A percentile compares a stretch with the other conserved stretches of the same genome.
phyloP scores from a whole-genome alignment of 371 early-diverging fungal species.

The Batrachochytrium dendrobatidis region DNA sequence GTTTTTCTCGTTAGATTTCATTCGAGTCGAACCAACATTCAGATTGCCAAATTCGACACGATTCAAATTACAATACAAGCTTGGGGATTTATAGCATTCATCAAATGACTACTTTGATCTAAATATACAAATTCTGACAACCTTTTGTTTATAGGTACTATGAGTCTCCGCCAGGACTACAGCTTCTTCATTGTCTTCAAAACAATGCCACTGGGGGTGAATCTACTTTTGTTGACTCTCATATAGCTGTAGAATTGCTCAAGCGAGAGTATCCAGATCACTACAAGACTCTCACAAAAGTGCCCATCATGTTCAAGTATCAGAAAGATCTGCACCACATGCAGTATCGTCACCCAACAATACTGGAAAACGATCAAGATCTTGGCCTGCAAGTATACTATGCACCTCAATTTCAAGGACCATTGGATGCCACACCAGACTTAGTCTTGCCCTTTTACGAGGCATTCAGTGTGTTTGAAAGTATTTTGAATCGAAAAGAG shows the following conservation, averaged over 20 bases:
- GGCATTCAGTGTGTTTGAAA: conserved; percentile 62
- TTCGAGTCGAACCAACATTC: too few relatives aligned
- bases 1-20: too few relatives aligned
- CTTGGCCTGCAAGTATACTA: conserved; percentile 57
- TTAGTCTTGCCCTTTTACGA: conserved; percentile 55
- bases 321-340: conserved; percentile 66
- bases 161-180: conserved; percentile 82
- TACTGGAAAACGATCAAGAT: conserved; percentile 43
- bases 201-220: conserved; percentile 74
- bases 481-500: conserved; percentile 49
- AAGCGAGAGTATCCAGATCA: conserved; percentile 50
- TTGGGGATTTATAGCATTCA: too few relatives aligned
- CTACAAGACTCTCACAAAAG: conserved; percentile 47
- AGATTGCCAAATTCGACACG: too few relatives aligned
- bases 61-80: conserved; percentile 8
- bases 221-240: conserved; percentile 73
- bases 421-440: conserved; percentile 41
- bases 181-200: conserved; percentile 71
- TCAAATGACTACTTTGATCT: too few relatives aligned
- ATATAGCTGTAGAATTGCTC: conserved; percentile 57
- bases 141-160: conserved; percentile 59
- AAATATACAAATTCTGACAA: too few relatives aligned
- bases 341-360: conserved; percentile 62
- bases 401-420: conserved; percentile 87
- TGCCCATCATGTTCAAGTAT: conserved; percentile 79